Base-by-base conservation (phyloP, 257 asterid species). In the Solanum bukasovii region DNA sequence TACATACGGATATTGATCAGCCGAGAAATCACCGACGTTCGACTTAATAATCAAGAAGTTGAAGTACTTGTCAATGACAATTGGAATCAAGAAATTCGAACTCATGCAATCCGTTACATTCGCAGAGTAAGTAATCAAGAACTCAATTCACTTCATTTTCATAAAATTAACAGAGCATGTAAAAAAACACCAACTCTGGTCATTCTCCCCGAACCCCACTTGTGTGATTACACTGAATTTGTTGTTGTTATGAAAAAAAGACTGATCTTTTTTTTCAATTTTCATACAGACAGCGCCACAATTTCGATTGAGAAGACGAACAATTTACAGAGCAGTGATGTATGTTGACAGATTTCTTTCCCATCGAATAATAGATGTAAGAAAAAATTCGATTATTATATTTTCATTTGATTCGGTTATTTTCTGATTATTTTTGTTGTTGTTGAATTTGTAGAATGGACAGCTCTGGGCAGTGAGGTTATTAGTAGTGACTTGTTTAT, bases 321-420 rank as follows among this genome's bases (percentile, higher is more conserved):
- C 98, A 6, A 93, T 93, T 0, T 96, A 91, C 92, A 81, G 88
- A 29, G 90, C 98, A 13, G 89, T 93, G 42, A 84, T 90, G 20
- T 96, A 92, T 92, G 85, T 94, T 42, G 95, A 93, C 67, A 90
- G 93, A 56, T 93, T 93, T 88, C 94, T 96, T 71, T 59, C 94
- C 3, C 91, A 83, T 44, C 87, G 92, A 81, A 88, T 91, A 44
- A 56, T 94, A 82, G 89, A 85, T 89, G 98, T 95, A 56, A 91
- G 93, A 87, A 16, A 8, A 29, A 3, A 4, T 1, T 16, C 7
- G 10, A 31, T 31, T 44, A 70, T 3, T 71, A 34, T 73, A 70
- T 14, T 70, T 31, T 70, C 34, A 14, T 72, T 34, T 5, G 52
- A 23, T 75, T 37, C 31, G 7, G 8, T 74, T 74, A 10, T 34